Base-by-base conservation (phyloP, 208 protist genomes). In the Wallacemonas collosoma region DNA sequence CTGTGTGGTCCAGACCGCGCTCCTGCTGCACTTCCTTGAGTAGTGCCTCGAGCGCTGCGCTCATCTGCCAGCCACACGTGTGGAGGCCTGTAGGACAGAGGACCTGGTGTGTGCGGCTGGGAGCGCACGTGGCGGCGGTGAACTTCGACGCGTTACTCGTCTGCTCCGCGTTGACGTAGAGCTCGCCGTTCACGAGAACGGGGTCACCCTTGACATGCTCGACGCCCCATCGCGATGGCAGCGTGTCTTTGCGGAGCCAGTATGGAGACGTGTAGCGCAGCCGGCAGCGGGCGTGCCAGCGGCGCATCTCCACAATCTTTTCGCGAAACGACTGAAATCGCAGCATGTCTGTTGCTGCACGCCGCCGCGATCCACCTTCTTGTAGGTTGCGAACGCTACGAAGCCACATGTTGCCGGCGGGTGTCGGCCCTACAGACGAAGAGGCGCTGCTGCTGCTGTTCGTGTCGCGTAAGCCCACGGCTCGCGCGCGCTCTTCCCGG, bases 91-190 rank as follows among this genome's bases (percentile, higher is more conserved):
- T 14, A 7, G 7, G 8, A 6, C 54, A 75, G 7, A 88, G 61
- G 1, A 86, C 58, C 40, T 80, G 36, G 12, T 83, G 80, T 47
- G 26, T 11, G 1, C 71, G 63, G 48, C 77, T 63, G 9, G 81
- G 75, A 0, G 76, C 67, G 58, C 85, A 90, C 11, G 78, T 82
- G 3, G 11, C 15, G 0, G 75, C 41, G 12, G 63, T 81, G 64
- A 90, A 90, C 39, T 64, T 45, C 0, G 85, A 86, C 0, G 85
- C 85, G 45, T 90, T 74, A 1, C 73, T 85, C n/a, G 85, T 90
- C 71, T 90, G 76, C 67, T 90, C 82, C 0, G 82, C 85, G 60
- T 90, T 88, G 17, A 90, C 74, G 38, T 72, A 86, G 17, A 15
- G 17, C 35, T 50, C 14, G 14, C 47, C 56, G 35, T 71, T 6